A percentile compares a stretch with the other conserved stretches of the same genome.
Conservation (phyloP, 202 grass and related monocot genomes). For the Alloteropsis angusta region DNA sequence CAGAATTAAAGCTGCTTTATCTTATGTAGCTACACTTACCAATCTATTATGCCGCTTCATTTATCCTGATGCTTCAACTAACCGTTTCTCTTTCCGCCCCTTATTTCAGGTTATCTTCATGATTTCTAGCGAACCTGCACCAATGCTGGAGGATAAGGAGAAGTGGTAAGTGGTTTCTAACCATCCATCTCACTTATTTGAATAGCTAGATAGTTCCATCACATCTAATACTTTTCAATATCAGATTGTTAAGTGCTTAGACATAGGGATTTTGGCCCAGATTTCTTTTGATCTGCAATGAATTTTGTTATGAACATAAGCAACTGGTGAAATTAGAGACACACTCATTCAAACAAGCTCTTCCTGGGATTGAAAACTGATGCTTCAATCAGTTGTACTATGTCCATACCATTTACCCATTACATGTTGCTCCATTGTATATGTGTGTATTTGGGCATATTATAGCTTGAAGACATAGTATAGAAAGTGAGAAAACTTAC, state of each 20-base stretch:
- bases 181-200: slow-evolving; percentile 21
- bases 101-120: slow-evolving; percentile 85
- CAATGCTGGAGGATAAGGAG: slow-evolving; percentile 99
- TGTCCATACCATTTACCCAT: background rate
- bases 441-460: background rate
- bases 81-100: background rate
- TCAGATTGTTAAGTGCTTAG: background rate
- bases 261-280: background rate
- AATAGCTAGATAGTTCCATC: background rate
- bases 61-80: slow-evolving; percentile 9
- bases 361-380: background rate
- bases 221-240: background rate
- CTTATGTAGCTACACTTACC: background rate
- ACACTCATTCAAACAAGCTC: background rate
- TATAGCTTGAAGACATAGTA: background rate
- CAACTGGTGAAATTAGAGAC: background rate
- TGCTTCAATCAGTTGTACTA: background rate
- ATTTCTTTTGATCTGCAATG: slow-evolving; percentile 16
- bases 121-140: slow-evolving; percentile 98
- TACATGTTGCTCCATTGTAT: background rate
- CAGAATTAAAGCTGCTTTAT: slow-evolving; percentile 4
- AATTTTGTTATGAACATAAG: background rate
- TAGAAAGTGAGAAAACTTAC: background rate
- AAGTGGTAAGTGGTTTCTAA: slow-evolving; percentile 58
- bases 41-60: background rate